Evolutionary conservation across 495 filamentous ascomycete species (phyloP), one percentile per base, ranked within the genome.

Genomic region (Aspergillus taichungensis): DNA sequence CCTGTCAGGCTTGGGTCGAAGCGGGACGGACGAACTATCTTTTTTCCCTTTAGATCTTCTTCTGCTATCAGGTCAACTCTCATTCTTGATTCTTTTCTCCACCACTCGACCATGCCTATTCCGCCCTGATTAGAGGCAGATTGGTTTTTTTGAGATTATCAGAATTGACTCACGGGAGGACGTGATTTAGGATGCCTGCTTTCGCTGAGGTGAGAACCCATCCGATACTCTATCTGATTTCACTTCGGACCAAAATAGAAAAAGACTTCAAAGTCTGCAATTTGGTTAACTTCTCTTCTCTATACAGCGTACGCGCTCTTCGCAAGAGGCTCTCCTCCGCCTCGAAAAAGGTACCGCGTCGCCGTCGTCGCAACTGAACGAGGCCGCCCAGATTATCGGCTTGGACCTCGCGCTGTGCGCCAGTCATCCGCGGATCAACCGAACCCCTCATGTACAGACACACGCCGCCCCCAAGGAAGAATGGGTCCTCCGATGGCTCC

Each of bases 401-500:
- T 40, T 76, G n/a, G 63, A 75, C 30, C 54, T 67, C 35, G 43
- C 58, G 6, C 51, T 67, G 18, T 67, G 61, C 42, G 61, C 62
- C 6, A 60, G 61, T 39, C 56, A 68, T 45, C 55, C 61, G 8
- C 52, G 62, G 13, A 63, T 57, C 42, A 56, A 62, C 51, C 52
- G 54, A 44, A 40, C 60, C 54, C 52, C 50, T 43, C 45, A 59
- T 34, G 33, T 54, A 28, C 47, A 54, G 43, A 49, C 41, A 18
- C 45, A 59, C 32, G 54, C 60, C 10, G 64, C 66, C 9, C 70
- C 71, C 13, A 74, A 79, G 60, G 75, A 80, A 50, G 80, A 85
- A 61, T 85, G 80, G 80, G 67, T 82, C 6, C 57, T 84, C 18
- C 69, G 74, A 50, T 87, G 83, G 83, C 57, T 86, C 24, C 66